Evolutionary conservation across 75 land plant species (phyloP).

Genomic region (Picea sitchensis): DNA sequence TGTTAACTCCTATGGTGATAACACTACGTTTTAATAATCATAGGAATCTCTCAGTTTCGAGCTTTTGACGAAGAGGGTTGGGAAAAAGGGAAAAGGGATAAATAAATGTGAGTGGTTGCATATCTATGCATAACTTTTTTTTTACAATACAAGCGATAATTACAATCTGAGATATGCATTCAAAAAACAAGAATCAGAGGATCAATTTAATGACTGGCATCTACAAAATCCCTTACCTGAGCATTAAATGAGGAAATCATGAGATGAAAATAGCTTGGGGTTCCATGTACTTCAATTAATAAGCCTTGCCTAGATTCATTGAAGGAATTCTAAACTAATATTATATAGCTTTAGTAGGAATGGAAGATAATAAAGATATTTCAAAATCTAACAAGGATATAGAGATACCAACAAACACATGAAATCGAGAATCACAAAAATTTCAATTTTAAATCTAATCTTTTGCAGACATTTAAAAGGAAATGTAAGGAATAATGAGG

Average conservation of each 20-base stretch:
- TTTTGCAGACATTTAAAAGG: not conserved
- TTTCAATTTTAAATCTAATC: not conserved
- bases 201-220: no score
- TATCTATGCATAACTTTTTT: no score
- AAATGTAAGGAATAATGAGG: not conserved
- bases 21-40: no score
- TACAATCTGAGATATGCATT: no score
- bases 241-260: not conserved
- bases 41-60: no score
- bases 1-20: no score
- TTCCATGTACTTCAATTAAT: not conserved
- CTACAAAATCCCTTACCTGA: no score
- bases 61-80: no score
- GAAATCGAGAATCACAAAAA: not conserved
- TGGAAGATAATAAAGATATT: not conserved
- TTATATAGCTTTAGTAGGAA: not conserved
- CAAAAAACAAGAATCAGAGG: no score
- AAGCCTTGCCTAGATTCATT: not conserved
- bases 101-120: no score
- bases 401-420: not conserved
- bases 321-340: not conserved
- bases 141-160: no score
- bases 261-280: not conserved
- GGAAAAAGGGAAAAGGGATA: no score
- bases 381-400: not conserved